A percentile compares a stretch with the other conserved stretches of the same genome.
Conservation (phyloP, 1,139 yeast species). For the Spencermartinsiella ligniputridi region DNA sequence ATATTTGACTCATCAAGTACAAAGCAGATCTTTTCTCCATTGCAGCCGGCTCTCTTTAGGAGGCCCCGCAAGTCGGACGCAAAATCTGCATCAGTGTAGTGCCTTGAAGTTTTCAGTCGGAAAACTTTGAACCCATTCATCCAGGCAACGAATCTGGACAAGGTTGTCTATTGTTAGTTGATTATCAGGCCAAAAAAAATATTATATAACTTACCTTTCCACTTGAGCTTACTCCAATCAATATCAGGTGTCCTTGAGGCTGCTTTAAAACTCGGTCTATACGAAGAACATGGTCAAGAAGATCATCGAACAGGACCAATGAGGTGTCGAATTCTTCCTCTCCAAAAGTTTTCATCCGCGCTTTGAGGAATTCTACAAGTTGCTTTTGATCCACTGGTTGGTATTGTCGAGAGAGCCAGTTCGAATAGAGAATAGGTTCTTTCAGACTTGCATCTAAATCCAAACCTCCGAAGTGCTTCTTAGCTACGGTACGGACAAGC, state of each 20-base stretch:
- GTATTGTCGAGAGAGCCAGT: constrained; percentile 69
- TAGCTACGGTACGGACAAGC: constrained; percentile 40
- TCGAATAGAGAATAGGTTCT: constrained; percentile 59
- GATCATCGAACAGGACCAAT: constrained; percentile 62
- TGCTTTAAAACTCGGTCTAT: constrained; percentile 81
- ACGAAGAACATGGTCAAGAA: constrained; percentile 70
- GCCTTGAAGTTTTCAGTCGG: constrained; percentile 55
- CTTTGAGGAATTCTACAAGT: constrained; percentile 52
- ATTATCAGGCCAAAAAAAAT: neutral
- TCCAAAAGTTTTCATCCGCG: constrained; percentile 64
- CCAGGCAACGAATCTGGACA: constrained; percentile 86
- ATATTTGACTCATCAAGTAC: constrained; percentile 79
- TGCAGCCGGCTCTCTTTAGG: constrained; percentile 45
- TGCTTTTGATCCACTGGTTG: constrained; percentile 50
- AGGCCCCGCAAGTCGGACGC: constrained; percentile 58
- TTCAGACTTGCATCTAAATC: constrained; percentile 38
- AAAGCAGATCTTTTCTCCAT: constrained; percentile 65
- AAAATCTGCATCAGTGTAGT: constrained; percentile 59
- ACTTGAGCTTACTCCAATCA: constrained; percentile 81
- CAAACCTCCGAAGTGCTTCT: constrained; percentile 45
- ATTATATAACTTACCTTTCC: constrained; percentile 47
- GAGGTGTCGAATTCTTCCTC: constrained; percentile 63
- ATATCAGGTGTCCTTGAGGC: constrained; percentile 83
- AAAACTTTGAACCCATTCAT: constrained; percentile 67
- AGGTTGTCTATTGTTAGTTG: constrained; percentile 41